Evolutionary conservation across 2,329 filamentous ascomycete species (phyloP), one percentile per base, ranked within the genome.

Genomic region (Pestalotiopsis sp.): DNA sequence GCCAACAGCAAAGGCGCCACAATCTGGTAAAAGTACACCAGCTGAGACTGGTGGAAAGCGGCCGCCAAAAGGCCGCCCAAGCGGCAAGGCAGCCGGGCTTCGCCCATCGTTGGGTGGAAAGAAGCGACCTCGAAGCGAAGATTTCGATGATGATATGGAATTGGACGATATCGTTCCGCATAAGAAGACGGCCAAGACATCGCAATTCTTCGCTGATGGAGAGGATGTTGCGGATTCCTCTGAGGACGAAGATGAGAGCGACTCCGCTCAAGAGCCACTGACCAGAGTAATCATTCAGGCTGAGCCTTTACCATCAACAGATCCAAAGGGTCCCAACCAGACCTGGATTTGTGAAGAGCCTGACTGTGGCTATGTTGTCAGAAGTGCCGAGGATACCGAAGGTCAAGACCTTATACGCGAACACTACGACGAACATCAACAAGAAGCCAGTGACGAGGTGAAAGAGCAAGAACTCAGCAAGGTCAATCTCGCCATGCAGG

Each of bases 321-420:
- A 77, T 3, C 83, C 88, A 0, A 81, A 84, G 41, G 90, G 88
- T 0, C 87, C 88, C 0, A 84, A 89, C 69, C 87, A 90, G 66
- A 89, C 88, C 0, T 94, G 91, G 91, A 82, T 81, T 1, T 94
- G 92, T 74, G 85, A 86, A 4, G 84, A 91, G 70, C 87, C 89
- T 12, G 89, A 86, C 27, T 94, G 92, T 74, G 81, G 81, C 49
- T 90, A 90, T 72, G 84, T 90, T 55, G 88, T 93, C 12, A 90
- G 90, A 70, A 85, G 85, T 2, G 88, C 88, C n/a, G 86, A 88
- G 59, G 83, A 86, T 57, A 79, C 85, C 3, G 82, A 85, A 0
- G 87, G 87, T 27, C 85, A 88, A 69, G 79, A 83, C 4, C 79
- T 87, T 11, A 91, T 93, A 60, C 83, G 82, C 20, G 81, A 86